Percentiles rank a stretch among this genome's conserved stretches.
Evolutionary conservation across 2,329 filamentous ascomycete genomes (phyloP).

Genomic region (Dactylonectria estremocensis): DNA sequence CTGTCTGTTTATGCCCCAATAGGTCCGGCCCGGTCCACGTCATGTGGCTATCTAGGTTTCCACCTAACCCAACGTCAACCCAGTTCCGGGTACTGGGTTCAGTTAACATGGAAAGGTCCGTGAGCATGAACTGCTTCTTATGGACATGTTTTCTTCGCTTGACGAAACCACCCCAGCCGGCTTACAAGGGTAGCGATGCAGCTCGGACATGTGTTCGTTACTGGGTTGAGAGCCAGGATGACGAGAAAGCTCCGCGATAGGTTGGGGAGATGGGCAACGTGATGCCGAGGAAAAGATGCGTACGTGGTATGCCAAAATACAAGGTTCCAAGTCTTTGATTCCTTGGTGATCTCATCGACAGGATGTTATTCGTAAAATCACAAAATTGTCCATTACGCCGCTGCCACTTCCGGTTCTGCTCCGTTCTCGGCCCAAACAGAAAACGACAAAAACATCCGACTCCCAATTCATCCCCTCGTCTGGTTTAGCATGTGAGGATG

Average conservation of each 20-base stretch:
- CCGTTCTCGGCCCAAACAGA: constrained; percentile 10
- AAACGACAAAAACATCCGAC: background rate
- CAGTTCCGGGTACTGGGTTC: background rate
- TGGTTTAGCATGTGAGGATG: constrained; percentile 21
- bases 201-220: background rate
- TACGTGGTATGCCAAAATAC: background rate
- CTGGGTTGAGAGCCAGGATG: constrained; percentile 1
- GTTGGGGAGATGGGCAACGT: background rate
- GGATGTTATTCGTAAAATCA: constrained; percentile 20
- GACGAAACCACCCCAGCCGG: background rate
- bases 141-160: background rate
- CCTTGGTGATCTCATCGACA: constrained; percentile 2
- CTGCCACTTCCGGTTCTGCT: background rate
- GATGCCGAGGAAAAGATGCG: background rate
- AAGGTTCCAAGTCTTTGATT: background rate
- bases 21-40: background rate
- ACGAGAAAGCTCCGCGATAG: constrained; percentile 9
- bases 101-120: background rate
- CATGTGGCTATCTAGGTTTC: background rate
- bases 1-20: background rate
- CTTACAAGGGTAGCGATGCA: constrained; percentile 1
- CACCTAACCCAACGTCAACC: background rate
- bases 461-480: constrained; percentile 10
- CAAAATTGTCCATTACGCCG: constrained; percentile 30
- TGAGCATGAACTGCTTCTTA: background rate